Evolutionary conservation across 371 early-diverging fungal genomes (phyloP).

Genomic region (Mucor piriformis): DNA sequence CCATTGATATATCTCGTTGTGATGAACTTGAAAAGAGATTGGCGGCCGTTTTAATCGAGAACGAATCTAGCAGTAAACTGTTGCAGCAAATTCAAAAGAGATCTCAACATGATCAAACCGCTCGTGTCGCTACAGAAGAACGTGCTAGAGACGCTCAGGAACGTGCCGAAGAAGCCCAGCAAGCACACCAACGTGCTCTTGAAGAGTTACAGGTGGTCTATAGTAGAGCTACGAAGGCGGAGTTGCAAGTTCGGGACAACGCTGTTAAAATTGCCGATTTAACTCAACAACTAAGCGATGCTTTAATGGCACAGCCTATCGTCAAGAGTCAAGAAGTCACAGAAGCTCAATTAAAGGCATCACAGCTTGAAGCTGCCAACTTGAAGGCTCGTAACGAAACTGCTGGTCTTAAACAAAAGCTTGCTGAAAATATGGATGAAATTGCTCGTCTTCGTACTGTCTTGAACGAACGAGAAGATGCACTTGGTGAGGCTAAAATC

Average conservation of each 20-base stretch:
- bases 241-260: conserved; percentile 51
- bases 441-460: conserved; percentile 46
- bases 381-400: conserved; percentile 62
- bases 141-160: conserved; percentile 46
- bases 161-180: conserved; percentile 57
- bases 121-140: conserved; percentile 52
- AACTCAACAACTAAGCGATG: conserved; percentile 52
- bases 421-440: conserved; percentile 61
- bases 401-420: conserved; percentile 51
- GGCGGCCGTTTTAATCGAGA: conserved; percentile 47
- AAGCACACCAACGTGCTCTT: conserved; percentile 57
- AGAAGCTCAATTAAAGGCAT: conserved; percentile 58
- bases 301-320: conserved; percentile 17
- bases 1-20: conserved; percentile 48
- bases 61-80: conserved; percentile 41
- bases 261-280: conserved; percentile 46
- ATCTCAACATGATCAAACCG: conserved; percentile 46
- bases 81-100: conserved; percentile 46
- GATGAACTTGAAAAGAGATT: conserved; percentile 55
- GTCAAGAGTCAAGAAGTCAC: conserved; percentile 40
- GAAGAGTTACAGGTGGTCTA: conserved; percentile 53
- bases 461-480: conserved; percentile 53
- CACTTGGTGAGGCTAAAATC: conserved; percentile 49
- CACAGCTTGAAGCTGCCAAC: conserved; percentile 61
- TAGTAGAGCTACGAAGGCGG: conserved; percentile 48